Percentiles rank a stretch among this genome's conserved stretches.
phyloP scores from a whole-genome alignment of 1,284 basidiomycete species.

The Peniophora sp. region DNA sequence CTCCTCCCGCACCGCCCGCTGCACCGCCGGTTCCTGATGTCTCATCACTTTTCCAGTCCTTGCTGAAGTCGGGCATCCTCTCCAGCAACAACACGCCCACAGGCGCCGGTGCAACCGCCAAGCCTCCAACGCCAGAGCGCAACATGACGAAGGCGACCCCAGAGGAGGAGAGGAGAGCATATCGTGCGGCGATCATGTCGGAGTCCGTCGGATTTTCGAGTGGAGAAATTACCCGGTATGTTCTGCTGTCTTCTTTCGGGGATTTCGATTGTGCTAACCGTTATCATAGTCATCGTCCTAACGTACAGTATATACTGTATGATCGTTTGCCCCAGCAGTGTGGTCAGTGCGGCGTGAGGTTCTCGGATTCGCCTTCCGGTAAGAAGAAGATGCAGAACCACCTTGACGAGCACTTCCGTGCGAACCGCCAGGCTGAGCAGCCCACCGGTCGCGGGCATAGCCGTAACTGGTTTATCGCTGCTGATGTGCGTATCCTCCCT shows the following conservation, averaged over 20 bases:
- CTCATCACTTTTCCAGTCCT: slow-evolving; percentile 52
- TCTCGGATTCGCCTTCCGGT: slow-evolving; percentile 63
- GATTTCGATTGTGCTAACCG: slow-evolving; percentile 5
- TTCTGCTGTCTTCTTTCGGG: slow-evolving; percentile 3
- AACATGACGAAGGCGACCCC: slow-evolving; percentile 18
- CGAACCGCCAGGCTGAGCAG: slow-evolving; percentile 87
- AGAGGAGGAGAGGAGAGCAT: slow-evolving; percentile 46
- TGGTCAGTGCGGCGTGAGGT: slow-evolving; percentile 91
- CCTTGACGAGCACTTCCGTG: slow-evolving; percentile 95
- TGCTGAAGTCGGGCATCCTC: slow-evolving; percentile 71
- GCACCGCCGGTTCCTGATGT: slow-evolving; percentile 32
- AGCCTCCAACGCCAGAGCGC: slow-evolving; percentile 25
- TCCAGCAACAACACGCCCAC: slow-evolving; percentile 43
- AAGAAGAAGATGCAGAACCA: slow-evolving; percentile 83
- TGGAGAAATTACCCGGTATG: slow-evolving; percentile 69
- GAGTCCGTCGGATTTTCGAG: slow-evolving; percentile 65
- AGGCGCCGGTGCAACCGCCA: slow-evolving; percentile 35
- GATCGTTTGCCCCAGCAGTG: slow-evolving; percentile 76
- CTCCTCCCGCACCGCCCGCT: slow-evolving; percentile 20
- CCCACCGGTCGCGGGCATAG: slow-evolving; percentile 82
- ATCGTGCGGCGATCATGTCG: slow-evolving; percentile 65
- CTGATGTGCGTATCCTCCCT: slow-evolving; percentile 59
- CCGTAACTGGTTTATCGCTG: slow-evolving; percentile 83
- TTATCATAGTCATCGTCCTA: slow-evolving; percentile 47
- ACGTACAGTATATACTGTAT: slow-evolving; percentile 63